Base-by-base conservation (phyloP, 2,329 filamentous ascomycete genomes). In the Penicillium sp. region DNA sequence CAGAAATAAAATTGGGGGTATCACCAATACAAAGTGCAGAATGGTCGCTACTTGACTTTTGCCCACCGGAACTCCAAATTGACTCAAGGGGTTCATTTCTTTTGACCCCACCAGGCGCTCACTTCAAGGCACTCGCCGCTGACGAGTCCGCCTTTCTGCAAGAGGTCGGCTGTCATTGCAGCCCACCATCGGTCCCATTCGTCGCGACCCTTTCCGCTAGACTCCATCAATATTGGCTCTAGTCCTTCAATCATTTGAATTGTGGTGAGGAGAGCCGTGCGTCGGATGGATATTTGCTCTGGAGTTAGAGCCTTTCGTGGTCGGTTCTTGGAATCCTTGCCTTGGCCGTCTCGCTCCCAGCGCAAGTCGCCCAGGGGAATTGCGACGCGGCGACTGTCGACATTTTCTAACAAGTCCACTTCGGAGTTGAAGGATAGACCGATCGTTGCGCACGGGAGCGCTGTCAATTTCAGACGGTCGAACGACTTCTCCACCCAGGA, bases 171-270 rank as follows among this genome's bases (percentile, higher is more conserved):
- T 82, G 91, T 93, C 88, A 96, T 90, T 74, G 88, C 90, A 40
- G 87, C 86, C 76, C 90, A 86, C 92, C 92, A 97, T 41, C 86
- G 81, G 72, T 95, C 90, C 92, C 92, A 97, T 76, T 97, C 92
- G 65, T 96, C 91, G 69, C 90, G 86, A 67, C 88, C 91, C 79
- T 96, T 96, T 15, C 88, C 89, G 68, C 89, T 95, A 45, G 86
- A 85, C 67, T 96, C 89, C 65, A 89, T 85, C 65, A 97, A 78
- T 57, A 94, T 77, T 5, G 91, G 90, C 74, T 97, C 92, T 67
- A 97, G 78, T 61, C 88, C 88, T 71, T 94, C 90, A 53, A 96
- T 90, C 81, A 91, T 84, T 70, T 92, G 89, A 51, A 95, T 84
- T 6, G 92, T 86, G 2, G 89, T 91, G 69, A 90, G 77, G 55